A percentile compares a stretch with the other conserved stretches of the same genome.
Conservation (phyloP, 192 early-diverging fungal species). For the Cladochytrium replicatum region DNA sequence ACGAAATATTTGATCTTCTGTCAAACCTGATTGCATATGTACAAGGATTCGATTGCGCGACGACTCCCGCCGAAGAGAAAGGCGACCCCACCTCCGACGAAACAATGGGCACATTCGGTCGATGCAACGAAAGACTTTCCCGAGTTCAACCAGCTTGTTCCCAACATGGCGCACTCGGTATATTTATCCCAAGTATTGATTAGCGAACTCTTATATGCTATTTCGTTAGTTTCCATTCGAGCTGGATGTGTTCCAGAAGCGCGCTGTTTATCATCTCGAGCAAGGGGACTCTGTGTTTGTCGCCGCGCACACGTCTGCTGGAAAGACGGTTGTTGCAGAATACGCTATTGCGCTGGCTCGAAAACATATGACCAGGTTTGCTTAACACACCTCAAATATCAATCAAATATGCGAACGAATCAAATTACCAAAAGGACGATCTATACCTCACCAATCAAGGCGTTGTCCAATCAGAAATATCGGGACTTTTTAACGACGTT, state of each 20-base stretch:
- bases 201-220: slow-evolving; percentile 1
- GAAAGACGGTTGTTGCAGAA: slow-evolving; percentile 97
- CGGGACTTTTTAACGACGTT: slow-evolving; percentile 83
- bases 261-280: slow-evolving; percentile 93
- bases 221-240: slow-evolving; percentile 75
- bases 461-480: slow-evolving; percentile 97
- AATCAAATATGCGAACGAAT: not conserved
- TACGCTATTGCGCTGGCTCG: slow-evolving; percentile 90
- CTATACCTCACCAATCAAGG: slow-evolving; percentile 99
- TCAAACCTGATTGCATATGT: not conserved
- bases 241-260: slow-evolving; percentile 94
- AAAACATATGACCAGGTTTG: slow-evolving; percentile 90
- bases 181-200: not conserved
- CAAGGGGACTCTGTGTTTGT: slow-evolving; percentile 93
- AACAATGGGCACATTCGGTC: slow-evolving; percentile 86
- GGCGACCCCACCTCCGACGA: slow-evolving; percentile 4
- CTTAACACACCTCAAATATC: not conserved
- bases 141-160: slow-evolving; percentile 84
- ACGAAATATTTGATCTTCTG: slow-evolving; percentile 17
- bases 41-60: not conserved
- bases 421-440: slow-evolving; percentile 50
- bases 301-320: slow-evolving; percentile 96
- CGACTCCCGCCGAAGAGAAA: not conserved
- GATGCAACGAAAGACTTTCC: slow-evolving; percentile 77
- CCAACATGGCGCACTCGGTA: slow-evolving; percentile 72